Evolutionary conservation across 768 basidiomycete genomes (phyloP), one percentile per base, ranked within the genome.

Genomic region (Boletus coccyginus): DNA sequence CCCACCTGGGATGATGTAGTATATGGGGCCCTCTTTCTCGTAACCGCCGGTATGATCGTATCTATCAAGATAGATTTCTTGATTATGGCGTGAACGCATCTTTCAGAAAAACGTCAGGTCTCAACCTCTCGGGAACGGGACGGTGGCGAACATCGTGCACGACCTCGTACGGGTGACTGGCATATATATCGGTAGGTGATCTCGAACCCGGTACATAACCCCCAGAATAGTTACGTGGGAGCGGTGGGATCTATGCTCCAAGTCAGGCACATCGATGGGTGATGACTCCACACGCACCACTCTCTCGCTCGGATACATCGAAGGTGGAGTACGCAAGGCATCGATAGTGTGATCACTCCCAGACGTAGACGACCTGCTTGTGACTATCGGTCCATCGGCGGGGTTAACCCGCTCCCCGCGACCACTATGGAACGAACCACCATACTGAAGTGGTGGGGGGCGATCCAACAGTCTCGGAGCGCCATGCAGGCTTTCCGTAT

Each of bases 1-100:
- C 21, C 85, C 87, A 17, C 76, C 77, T 38, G 88, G 87, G 47
- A 88, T 78, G 60, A 89, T 81, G 60, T 88, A 89, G 65, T 76
- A 77, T 73, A 75, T 61, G 68, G 81, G 58, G 58, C 61, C 59
- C 8, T 63, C 66, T 42, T 64, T 62, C 16, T 64, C 49, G 57
- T 66, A 43, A 42, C 63, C 51, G n/a, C 42, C 13, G 12, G 57
- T 8, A 44, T 58, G 62, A 53, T 56, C 50, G 47, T 70, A 48
- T 60, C 63, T 47, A 57, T 69, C 67, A n/a, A 50, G 52, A 50
- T 65, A 51, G 33, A 56, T 35, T 58, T 72, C 58, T 63, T 58
- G 57, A 55, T 66, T 53, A 53, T 52, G 56, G 60, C 60, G 62
- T 52, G 66, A 67, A 66, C 69, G 55, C 14, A 44, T 50, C 70